phyloP scores from a whole-genome alignment of 352 stramenopile genomes.

The Globisporangium paddicum region DNA sequence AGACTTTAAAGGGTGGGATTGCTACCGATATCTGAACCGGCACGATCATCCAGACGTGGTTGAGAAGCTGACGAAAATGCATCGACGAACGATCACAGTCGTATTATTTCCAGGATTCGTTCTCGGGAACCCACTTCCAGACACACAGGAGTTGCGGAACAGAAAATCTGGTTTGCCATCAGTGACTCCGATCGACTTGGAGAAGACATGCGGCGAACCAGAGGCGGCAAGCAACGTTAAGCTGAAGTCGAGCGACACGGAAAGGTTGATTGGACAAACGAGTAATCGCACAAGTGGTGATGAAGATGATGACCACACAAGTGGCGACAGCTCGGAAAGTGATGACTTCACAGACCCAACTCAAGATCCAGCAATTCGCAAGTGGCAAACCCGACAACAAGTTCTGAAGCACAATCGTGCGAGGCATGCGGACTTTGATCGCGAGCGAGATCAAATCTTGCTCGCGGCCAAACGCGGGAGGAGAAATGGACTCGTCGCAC shows the following conservation, averaged over 20 bases:
- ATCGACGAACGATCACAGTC: constrained; percentile 3
- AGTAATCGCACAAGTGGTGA: neutral
- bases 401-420: constrained; percentile 27
- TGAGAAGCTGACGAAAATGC: constrained; percentile 19
- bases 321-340: neutral
- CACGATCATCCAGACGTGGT: constrained; percentile 44
- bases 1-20: constrained; percentile 42
- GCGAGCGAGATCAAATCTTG: constrained; percentile 37
- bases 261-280: neutral
- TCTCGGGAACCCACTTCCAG: constrained; percentile 3
- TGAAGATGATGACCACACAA: neutral
- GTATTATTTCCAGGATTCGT: constrained; percentile 9
- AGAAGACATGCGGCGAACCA: neutral
- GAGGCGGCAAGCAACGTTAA: neutral
- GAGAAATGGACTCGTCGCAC: constrained; percentile 57
- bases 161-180: neutral
- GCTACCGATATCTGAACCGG: constrained; percentile 33
- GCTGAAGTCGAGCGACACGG: neutral
- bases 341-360: constrained; percentile 6
- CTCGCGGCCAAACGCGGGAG: constrained; percentile 27
- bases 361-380: constrained; percentile 17
- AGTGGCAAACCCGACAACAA: constrained; percentile 34
- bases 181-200: neutral
- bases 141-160: neutral
- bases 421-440: constrained; percentile 28